Conservation (phyloP, 306 rosid species). For the Cicer pinnatifidum region DNA sequence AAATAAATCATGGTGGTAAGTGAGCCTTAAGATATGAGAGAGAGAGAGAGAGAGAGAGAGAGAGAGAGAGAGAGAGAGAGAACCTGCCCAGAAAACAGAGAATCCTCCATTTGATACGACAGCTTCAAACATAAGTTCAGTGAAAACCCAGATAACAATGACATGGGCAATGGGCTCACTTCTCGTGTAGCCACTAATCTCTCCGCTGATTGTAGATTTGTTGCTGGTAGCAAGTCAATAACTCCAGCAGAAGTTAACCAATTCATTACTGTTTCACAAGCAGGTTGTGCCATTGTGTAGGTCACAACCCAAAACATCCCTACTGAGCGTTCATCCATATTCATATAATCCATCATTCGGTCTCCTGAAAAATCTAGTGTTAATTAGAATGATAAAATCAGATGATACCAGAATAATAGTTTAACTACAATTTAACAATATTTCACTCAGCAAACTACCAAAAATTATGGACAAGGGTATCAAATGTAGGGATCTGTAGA, state of each 20-base stretch:
- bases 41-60: background rate
- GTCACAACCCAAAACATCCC: constrained; percentile 99
- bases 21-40: constrained; percentile 5
- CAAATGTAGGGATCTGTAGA: background rate
- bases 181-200: constrained; percentile 78
- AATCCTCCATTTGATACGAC: constrained; percentile 89
- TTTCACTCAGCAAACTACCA: constrained; percentile 14
- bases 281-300: constrained; percentile 98
- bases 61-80: constrained; percentile 3
- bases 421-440: constrained; percentile 12
- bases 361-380: constrained; percentile 66
- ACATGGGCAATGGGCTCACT: constrained; percentile 95
- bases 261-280: constrained; percentile 86
- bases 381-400: constrained; percentile 20
- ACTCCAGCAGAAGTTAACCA: constrained; percentile 85
- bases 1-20: constrained; percentile 16
- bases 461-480: constrained; percentile 4
- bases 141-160: constrained; percentile 89
- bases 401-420: constrained; percentile 19
- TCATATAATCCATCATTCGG: constrained; percentile 94
- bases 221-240: constrained; percentile 59
- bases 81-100: constrained; percentile 86
- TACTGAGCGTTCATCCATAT: constrained; percentile 94
- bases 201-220: constrained; percentile 76
- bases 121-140: constrained; percentile 89